Evolutionary conservation across 208 protist species (phyloP).

Genomic region (Crithidia bombi): DNA sequence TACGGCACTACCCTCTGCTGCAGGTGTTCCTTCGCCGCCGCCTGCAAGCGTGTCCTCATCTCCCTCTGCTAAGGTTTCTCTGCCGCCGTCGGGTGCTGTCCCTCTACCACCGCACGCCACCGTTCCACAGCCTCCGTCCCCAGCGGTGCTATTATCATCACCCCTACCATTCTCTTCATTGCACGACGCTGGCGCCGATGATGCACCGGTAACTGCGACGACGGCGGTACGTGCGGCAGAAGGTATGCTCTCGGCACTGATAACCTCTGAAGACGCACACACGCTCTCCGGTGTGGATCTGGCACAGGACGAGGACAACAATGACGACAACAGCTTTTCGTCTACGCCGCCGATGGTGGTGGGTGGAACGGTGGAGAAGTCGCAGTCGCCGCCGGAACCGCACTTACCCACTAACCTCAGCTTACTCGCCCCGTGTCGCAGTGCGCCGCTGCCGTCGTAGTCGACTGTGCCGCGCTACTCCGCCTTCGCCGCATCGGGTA

Average conservation of each 20-base stretch:
- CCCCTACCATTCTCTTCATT: background rate
- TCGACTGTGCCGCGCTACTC: conserved; percentile 9
- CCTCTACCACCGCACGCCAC: background rate
- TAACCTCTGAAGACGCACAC: background rate
- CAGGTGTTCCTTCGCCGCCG: background rate
- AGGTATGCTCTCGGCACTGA: background rate
- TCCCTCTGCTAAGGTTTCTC: too few species aligned
- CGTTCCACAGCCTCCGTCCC: background rate
- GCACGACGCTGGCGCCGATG: background rate
- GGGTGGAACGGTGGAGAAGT: conserved; percentile 22
- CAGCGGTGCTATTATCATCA: too few species aligned
- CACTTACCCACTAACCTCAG: background rate
- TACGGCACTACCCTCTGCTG: background rate
- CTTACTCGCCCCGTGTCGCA: background rate
- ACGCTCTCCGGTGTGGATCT: background rate
- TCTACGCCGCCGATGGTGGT: background rate
- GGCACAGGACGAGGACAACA: conserved; percentile 2
- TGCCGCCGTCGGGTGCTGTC: background rate
- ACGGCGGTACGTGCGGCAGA: background rate
- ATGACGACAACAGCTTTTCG: conserved; percentile 1
- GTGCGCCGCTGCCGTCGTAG: background rate
- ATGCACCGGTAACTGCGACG: background rate
- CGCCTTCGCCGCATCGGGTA: background rate
- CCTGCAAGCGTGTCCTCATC: too few species aligned
- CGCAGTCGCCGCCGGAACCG: conserved; percentile 6